Evolutionary conservation across 2,329 filamentous ascomycete species (phyloP).

Genomic region (Akanthomyces dipterigenus): DNA sequence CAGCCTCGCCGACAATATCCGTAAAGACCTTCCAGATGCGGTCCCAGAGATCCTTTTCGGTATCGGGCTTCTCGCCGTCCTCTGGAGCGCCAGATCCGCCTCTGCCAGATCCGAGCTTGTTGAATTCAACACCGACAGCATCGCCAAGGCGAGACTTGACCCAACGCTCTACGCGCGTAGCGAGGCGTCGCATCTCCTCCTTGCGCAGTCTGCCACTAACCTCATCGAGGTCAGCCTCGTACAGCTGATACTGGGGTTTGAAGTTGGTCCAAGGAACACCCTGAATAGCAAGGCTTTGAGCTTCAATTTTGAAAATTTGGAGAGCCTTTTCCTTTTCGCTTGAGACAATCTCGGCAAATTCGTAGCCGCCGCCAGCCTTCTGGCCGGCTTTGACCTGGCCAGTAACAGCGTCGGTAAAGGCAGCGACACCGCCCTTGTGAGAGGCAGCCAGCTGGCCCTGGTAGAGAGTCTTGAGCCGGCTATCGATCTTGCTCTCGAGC

Average conservation of each 20-base stretch:
- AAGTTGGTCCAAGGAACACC: slow-evolving; percentile 86
- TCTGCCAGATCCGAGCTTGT: slow-evolving; percentile 84
- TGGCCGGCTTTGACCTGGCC: slow-evolving; percentile 83
- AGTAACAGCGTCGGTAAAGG: slow-evolving; percentile 85
- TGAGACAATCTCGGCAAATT: slow-evolving; percentile 90
- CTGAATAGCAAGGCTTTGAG: slow-evolving; percentile 65
- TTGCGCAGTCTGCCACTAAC: slow-evolving; percentile 79
- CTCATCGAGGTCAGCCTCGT: slow-evolving; percentile 85
- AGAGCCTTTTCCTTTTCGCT: slow-evolving; percentile 73
- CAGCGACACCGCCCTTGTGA: slow-evolving; percentile 78
- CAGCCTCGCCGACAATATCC: slow-evolving; percentile 75
- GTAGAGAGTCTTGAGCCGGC: slow-evolving; percentile 81
- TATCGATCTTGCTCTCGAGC: slow-evolving; percentile 78
- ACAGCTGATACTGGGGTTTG: slow-evolving; percentile 69
- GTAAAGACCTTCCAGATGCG: slow-evolving; percentile 86
- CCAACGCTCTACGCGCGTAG: slow-evolving; percentile 88
- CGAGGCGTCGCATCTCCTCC: slow-evolving; percentile 91
- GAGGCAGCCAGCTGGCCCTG: slow-evolving; percentile 80
- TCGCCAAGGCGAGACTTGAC: slow-evolving; percentile 83
- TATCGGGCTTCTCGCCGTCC: slow-evolving; percentile 60
- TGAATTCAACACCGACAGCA: slow-evolving; percentile 88
- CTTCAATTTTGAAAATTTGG: slow-evolving; percentile 68
- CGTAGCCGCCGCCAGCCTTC: slow-evolving; percentile 83
- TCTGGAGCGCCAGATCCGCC: slow-evolving; percentile 77
- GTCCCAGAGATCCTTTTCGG: slow-evolving; percentile 90